phyloP scores from a whole-genome alignment of 2,329 filamentous ascomycete species.

The Penicillium paneum region DNA sequence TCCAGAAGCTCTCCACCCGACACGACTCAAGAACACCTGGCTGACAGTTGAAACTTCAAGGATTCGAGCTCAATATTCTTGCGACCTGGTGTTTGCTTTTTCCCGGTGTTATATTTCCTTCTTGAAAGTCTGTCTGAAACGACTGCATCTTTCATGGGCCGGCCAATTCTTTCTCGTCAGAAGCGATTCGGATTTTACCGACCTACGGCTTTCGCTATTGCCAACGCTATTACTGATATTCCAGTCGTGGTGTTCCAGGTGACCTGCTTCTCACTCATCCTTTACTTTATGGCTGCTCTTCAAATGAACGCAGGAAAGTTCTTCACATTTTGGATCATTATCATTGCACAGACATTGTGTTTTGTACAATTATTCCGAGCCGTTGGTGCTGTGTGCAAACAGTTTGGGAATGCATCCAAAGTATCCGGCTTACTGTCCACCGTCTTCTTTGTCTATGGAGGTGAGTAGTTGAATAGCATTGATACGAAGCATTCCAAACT shows the following conservation, averaged over 20 bases:
- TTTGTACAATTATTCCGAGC: conserved; percentile 53
- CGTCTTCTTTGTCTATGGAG: conserved; percentile 53
- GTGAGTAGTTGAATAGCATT: conserved; percentile 11
- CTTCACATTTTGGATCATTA: conserved; percentile 56
- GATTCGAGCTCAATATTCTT: conserved; percentile 50
- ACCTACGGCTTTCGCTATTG: conserved; percentile 56
- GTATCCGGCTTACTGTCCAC: conserved; percentile 45
- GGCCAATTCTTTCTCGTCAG: conserved; percentile 65
- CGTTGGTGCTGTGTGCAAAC: conserved; percentile 46
- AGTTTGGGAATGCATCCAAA: conserved; percentile 46
- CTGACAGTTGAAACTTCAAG: background rate
- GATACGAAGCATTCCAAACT: background rate
- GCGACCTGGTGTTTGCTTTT: conserved; percentile 58
- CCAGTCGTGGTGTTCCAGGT: conserved; percentile 57
- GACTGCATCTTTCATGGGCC: conserved; percentile 58
- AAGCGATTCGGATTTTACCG: conserved; percentile 66
- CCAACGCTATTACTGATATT: conserved; percentile 55
- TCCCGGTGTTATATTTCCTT: conserved; percentile 59
- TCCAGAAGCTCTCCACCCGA: conserved; percentile 15
- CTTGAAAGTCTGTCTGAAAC: conserved; percentile 58
- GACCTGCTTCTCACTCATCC: conserved; percentile 55
- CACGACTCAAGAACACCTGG: background rate
- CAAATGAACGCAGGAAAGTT: conserved; percentile 56
- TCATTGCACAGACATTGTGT: conserved; percentile 50
- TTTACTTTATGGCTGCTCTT: conserved; percentile 59